Evolutionary conservation across 2,329 filamentous ascomycete species (phyloP).

Genomic region (Talaromyces sp.): DNA sequence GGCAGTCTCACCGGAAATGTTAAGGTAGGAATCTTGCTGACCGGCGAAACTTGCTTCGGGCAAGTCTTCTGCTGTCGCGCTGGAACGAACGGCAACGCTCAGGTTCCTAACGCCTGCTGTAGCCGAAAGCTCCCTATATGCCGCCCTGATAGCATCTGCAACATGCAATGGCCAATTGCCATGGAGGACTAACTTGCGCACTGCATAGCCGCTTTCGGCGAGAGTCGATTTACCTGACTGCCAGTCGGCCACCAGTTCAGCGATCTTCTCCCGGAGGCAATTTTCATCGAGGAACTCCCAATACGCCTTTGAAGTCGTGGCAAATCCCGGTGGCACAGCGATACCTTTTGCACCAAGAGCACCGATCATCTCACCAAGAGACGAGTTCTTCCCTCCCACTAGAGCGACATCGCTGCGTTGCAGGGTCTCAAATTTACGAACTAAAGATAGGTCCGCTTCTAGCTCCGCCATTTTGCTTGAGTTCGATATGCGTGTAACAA

Average conservation of each 20-base stretch:
- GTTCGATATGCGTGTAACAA: not conserved
- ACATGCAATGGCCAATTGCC: constrained; percentile 29
- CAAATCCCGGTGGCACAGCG: constrained; percentile 32
- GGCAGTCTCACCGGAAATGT: constrained; percentile 28
- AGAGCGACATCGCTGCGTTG: constrained; percentile 23
- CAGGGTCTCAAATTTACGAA: constrained; percentile 23
- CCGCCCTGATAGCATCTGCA: constrained; percentile 24
- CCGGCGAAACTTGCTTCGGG: constrained; percentile 39
- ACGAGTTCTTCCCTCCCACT: constrained; percentile 38
- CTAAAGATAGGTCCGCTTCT: constrained; percentile 12
- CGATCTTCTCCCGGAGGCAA: constrained; percentile 28
- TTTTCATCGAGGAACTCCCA: constrained; percentile 33
- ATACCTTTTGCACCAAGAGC: constrained; percentile 26
- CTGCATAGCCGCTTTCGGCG: constrained; percentile 26
- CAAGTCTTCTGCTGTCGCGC: constrained; percentile 38
- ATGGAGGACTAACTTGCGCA: constrained; percentile 28
- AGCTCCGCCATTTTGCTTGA: not conserved
- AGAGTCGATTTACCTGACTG: constrained; percentile 25
- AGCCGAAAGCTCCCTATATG: constrained; percentile 26
- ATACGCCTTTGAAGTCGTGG: constrained; percentile 32
- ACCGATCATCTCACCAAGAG: constrained; percentile 37
- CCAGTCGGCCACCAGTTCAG: constrained; percentile 26
- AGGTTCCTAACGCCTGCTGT: constrained; percentile 20
- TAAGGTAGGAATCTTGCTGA: constrained; percentile 36
- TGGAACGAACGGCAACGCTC: constrained; percentile 37